Evolutionary conservation across 495 filamentous ascomycete species (phyloP), one percentile per base, ranked within the genome.

Genomic region (Cairneyella variabilis): DNA sequence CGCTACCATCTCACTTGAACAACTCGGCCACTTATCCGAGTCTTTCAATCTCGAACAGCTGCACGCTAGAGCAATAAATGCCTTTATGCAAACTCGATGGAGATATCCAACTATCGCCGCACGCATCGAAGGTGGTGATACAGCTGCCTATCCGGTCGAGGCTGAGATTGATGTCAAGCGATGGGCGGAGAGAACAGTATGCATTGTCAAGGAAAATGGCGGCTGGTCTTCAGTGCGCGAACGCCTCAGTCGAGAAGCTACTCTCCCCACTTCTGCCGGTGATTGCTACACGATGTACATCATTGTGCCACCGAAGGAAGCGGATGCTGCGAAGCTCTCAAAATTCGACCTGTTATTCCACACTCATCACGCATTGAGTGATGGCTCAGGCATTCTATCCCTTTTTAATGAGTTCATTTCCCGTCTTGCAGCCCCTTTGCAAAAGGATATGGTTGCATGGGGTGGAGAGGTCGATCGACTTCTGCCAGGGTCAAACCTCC

Each of bases 391-490:
- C 2, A 52, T 52, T 5, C 21, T 23, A 20, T 32, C 17, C n/a
- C 41, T 52, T 22, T 16, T 52, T 7, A 52, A 52, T 30, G 49
- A 52, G 38, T 52, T 52, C n/a, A 22, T 52, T 5, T 20, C 22
- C 12, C 23, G 49, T 14, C 18, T 52, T 10, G n/a, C n/a, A n/a
- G 49, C 49, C 14, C 49, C 36, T 1, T 16, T 43, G 23, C n/a
- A 12, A 3, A 23, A 6, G 7, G 38, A 43, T 17, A 38, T 5
- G 22, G 12, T 42, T 12, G 5, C 10, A 1, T 52, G 38, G 49
- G 49, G 49, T 3, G 8, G 34, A 10, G 49, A 52, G 25, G 38
- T 43, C 3, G 38, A 43, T 23, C 20, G 49, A 22, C 22, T 52
- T 5, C 28, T 42, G 3, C 49, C 38, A 7, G 22, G 37, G 12